phyloP scores from a whole-genome alignment of 352 stramenopile genomes.

The Globisporangium barbulae region DNA sequence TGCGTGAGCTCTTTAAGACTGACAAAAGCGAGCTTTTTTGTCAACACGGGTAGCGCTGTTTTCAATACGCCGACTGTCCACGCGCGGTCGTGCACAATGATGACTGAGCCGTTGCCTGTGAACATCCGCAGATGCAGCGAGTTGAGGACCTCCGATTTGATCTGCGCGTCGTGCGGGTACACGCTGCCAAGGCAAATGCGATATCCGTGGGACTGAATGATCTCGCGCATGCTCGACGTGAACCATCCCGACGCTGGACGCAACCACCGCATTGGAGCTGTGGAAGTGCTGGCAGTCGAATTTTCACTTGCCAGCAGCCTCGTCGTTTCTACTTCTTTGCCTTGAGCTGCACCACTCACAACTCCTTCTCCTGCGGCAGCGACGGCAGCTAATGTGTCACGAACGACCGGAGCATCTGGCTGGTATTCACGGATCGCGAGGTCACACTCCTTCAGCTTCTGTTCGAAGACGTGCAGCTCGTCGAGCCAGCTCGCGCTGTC shows the following conservation, averaged over 20 bases:
- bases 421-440: constrained; percentile 53
- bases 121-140: constrained; percentile 48
- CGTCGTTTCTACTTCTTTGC: constrained; percentile 14
- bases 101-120: constrained; percentile 66
- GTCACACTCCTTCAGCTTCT: constrained; percentile 80
- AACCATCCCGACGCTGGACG: constrained; percentile 85
- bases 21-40: constrained; percentile 55
- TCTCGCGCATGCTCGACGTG: constrained; percentile 72
- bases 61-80: constrained; percentile 78
- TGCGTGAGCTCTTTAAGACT: constrained; percentile 59
- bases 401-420: background rate
- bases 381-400: background rate
- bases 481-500: constrained; percentile 79
- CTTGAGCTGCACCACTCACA: constrained; percentile 14
- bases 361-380: constrained; percentile 4
- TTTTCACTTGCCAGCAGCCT: constrained; percentile 16
- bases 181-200: constrained; percentile 83
- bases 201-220: constrained; percentile 73
- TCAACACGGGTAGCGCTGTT: constrained; percentile 49
- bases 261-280: constrained; percentile 50
- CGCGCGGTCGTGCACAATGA: constrained; percentile 81
- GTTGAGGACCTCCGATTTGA: constrained; percentile 68
- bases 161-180: constrained; percentile 85
- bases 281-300: constrained; percentile 1
- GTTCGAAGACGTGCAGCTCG: constrained; percentile 77